These are phyloP conservation scores for Thelonectria olida DNA, from an alignment of 2,329 filamentous ascomycete species.

Conservation along the genomic window DNA sequence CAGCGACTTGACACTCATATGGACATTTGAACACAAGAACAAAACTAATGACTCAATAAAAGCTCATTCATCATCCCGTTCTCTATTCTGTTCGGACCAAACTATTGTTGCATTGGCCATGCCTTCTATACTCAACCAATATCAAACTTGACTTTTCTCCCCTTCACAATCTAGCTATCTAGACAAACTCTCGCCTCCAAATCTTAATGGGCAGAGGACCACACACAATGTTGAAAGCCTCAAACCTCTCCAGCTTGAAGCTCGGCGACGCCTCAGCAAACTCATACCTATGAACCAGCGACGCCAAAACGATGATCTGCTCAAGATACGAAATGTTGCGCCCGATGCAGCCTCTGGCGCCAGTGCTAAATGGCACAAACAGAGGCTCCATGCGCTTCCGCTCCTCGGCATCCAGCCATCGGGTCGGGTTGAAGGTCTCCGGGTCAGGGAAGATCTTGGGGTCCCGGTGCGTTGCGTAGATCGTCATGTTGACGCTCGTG, in stretches of 20 bases:
- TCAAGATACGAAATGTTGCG: conserved; percentile 51
- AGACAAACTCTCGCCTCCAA: conserved; percentile 20
- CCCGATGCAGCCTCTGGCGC: conserved; percentile 50
- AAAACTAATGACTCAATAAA: too few relatives aligned
- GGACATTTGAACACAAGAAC: too few relatives aligned
- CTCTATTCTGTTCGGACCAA: too few relatives aligned
- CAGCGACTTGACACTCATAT: too few relatives aligned
- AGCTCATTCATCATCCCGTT: too few relatives aligned
- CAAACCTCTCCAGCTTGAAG: conserved; percentile 18
- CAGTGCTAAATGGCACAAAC: conserved; percentile 51
- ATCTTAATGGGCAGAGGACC: conserved; percentile 23
- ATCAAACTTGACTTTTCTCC: too few relatives aligned
- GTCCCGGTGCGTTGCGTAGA: conserved; percentile 48
- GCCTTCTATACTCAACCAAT: too few relatives aligned
- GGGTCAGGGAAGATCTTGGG: conserved; percentile 49
- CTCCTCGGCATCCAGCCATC: conserved; percentile 46
- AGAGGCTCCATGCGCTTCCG: conserved; percentile 45
- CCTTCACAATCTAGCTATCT: not conserved
- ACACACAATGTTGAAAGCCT: conserved; percentile 25
- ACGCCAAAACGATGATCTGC: conserved; percentile 53
- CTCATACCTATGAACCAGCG: conserved; percentile 52
- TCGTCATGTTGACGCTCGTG: conserved; percentile 49
- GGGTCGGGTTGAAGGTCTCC: conserved; percentile 48
- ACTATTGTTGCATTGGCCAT: too few relatives aligned
- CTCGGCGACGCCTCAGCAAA: conserved; percentile 38